Evolutionary conservation across 352 stramenopile species (phyloP), one percentile per base, ranked within the genome.

Genomic region (Pythium myriotylum): DNA sequence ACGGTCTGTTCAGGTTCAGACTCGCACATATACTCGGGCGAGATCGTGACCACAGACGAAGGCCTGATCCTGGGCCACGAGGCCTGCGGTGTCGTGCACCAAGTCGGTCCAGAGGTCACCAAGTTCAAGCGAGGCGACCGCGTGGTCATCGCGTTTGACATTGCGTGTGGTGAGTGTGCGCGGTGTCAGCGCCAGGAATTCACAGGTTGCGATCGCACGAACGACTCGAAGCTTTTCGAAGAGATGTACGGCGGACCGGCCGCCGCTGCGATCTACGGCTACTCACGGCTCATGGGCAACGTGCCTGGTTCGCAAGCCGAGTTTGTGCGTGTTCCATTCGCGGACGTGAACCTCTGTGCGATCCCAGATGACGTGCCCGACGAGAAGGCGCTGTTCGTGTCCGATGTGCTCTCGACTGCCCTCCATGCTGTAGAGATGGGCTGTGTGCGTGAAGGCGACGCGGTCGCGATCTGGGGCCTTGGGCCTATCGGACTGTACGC

Each of bases 251-350:
- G 70, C 7, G 65, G 69, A 4, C 66, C 39, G 9, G 54, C 61
- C 2, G 40, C 61, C 32, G 58, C 51, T 12, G 70, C 70, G 16
- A 60, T 81, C 27, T 66, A 79, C 22, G 74, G 74, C 12, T 77
- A 74, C 55, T 68, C 59, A 0, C 53, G 53, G 2, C 49, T 74
- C 14, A 35, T 77, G 19, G 69, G 66, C n/a, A 67, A 72, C 20
- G 35, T 81, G n/a, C 72, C 72, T 17, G 74, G 74, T 14, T 77
- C 55, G 10, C 74, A 83, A 45, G 74, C 74, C 17, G 72, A 83
- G 65, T 81, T 57, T 32, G 62, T 83, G 35, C 65, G 71, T 23
- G 72, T 83, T 20, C 74, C 74, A 12, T 72, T 81, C 45, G 74
- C 62, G 3, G 74, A 81, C 20, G 52, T 61, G 16, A 83, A 78